Evolutionary conservation across 139 green algal genomes (phyloP).

Genomic region (Gonium pectorale): DNA sequence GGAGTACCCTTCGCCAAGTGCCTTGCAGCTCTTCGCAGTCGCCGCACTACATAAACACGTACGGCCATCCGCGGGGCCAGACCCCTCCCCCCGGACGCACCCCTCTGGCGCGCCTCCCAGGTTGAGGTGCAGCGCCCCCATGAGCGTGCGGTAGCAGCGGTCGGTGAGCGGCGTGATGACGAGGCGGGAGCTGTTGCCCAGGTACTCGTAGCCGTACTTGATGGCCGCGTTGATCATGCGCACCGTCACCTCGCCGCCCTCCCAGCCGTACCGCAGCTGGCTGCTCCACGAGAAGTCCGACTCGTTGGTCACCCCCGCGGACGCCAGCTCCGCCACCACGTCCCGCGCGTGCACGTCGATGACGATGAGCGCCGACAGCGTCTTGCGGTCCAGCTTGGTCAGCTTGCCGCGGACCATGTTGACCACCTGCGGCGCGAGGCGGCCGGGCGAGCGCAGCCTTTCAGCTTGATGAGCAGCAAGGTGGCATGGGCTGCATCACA

Average conservation of each 20-base stretch:
- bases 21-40: too few relatives aligned
- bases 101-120: conserved; percentile 73
- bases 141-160: conserved; percentile 73
- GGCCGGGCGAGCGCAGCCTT: too few relatives aligned
- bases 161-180: conserved; percentile 89
- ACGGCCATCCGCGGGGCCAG: too few relatives aligned
- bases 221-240: conserved; percentile 82
- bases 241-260: conserved; percentile 73
- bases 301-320: conserved; percentile 20
- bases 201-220: conserved; percentile 88
- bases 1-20: too few relatives aligned
- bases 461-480: too few relatives aligned
- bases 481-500: too few relatives aligned
- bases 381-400: conserved; percentile 83
- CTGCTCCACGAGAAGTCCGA: conserved; percentile 84
- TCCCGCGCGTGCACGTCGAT: conserved; percentile 87
- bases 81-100: background rate
- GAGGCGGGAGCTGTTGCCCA: conserved; percentile 82
- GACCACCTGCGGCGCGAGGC: conserved; percentile 56
- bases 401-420: conserved; percentile 63
- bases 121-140: conserved; percentile 79
- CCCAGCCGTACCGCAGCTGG: conserved; percentile 86
- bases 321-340: conserved; percentile 66
- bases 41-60: too few relatives aligned
- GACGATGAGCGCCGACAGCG: conserved; percentile 83